phyloP scores from a whole-genome alignment of 768 basidiomycete species.

The Lepiota venenata region DNA sequence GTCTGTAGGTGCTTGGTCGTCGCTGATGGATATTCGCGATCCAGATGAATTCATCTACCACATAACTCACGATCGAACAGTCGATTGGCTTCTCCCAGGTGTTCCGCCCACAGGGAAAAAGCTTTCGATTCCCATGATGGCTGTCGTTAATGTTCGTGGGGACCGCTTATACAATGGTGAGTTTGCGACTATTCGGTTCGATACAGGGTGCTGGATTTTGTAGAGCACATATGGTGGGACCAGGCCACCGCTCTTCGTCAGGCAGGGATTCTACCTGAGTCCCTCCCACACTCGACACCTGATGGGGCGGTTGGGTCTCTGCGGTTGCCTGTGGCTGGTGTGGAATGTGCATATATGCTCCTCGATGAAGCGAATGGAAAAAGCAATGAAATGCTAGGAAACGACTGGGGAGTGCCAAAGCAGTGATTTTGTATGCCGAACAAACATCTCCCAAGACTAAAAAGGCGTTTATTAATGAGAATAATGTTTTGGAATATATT shows the following conservation, averaged over 20 bases:
- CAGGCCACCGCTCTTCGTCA: conserved; percentile 36
- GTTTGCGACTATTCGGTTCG: not conserved
- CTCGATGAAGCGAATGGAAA: conserved; percentile 31
- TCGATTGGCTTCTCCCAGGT: conserved; percentile 50
- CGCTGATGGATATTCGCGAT: not conserved
- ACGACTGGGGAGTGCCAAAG: conserved; percentile 27
- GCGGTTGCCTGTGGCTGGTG: conserved; percentile 35
- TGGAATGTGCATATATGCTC: conserved; percentile 33
- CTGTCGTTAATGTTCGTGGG: conserved; percentile 49
- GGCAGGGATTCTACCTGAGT: conserved; percentile 31
- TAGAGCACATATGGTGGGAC: conserved; percentile 47
- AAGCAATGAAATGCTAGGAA: conserved; percentile 36
- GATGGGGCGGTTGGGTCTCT: conserved; percentile 19
- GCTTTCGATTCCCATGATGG: conserved; percentile 48
- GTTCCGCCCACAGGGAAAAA: conserved; percentile 50
- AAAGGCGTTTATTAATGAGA: no score
- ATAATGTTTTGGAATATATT: no score
- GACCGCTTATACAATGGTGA: conserved; percentile 35
- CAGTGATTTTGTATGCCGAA: conserved; percentile 4
- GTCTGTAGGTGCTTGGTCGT: not conserved
- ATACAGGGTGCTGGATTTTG: not conserved
- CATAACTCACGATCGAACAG: conserved; percentile 38
- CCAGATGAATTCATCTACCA: conserved; percentile 50
- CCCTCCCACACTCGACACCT: conserved; percentile 25
- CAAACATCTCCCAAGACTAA: not conserved